Conservation (phyloP, 2,329 filamentous ascomycete genomes). For the Aspergillus brunneoviolaceus region DNA sequence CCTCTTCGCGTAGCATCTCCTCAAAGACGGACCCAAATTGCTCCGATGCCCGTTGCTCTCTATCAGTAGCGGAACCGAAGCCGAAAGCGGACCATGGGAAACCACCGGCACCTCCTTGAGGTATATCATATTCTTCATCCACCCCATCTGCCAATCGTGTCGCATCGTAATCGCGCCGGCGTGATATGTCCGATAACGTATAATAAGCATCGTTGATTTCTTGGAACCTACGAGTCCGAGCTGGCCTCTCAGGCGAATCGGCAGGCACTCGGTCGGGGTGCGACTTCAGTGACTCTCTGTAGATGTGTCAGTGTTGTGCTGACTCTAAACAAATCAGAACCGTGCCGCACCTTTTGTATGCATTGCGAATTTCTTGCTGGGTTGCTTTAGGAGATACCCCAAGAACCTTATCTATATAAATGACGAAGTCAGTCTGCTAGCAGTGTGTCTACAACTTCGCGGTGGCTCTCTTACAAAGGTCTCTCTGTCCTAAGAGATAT, state of each 20-base stretch:
- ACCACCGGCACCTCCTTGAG: slow-evolving; percentile 45
- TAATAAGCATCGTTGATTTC: slow-evolving; percentile 92
- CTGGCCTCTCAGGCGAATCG: slow-evolving; percentile 76
- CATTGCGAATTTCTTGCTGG: slow-evolving; percentile 81
- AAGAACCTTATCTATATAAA: slow-evolving; percentile 65
- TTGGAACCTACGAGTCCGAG: slow-evolving; percentile 85
- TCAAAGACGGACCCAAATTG: slow-evolving; percentile 90
- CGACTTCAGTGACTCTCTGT: slow-evolving; percentile 80
- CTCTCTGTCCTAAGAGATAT: slow-evolving; percentile 26
- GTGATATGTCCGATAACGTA: slow-evolving; percentile 74
- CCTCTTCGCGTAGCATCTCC: slow-evolving; percentile 84
- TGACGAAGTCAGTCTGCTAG: slow-evolving; percentile 2
- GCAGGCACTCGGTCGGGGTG: slow-evolving; percentile 87
- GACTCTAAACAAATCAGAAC: background rate
- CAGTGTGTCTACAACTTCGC: background rate
- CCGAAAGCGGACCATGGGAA: slow-evolving; percentile 79
- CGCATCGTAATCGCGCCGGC: slow-evolving; percentile 79
- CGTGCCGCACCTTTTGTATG: slow-evolving; percentile 76
- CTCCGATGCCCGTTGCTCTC: slow-evolving; percentile 53
- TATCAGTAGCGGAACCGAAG: slow-evolving; percentile 46
- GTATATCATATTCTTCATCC: slow-evolving; percentile 53
- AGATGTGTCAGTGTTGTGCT: background rate
- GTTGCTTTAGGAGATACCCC: slow-evolving; percentile 72
- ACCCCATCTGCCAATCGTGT: slow-evolving; percentile 57
- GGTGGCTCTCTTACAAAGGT: slow-evolving; percentile 41